Evolutionary conservation across 2,329 filamentous ascomycete species (phyloP).

Genomic region (Seiridium unicorne): DNA sequence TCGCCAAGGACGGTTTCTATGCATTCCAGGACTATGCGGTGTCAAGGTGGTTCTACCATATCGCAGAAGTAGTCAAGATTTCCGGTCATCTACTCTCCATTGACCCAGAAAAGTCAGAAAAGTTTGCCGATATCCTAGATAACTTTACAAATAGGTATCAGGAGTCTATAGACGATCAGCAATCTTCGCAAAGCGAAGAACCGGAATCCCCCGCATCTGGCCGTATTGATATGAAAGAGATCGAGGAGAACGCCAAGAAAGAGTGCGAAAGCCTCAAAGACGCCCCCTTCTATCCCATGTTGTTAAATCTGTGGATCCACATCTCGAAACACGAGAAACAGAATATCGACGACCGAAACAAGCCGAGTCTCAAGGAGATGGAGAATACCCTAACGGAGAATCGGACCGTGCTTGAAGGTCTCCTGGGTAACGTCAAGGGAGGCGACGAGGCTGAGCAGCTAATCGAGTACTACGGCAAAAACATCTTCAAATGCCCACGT

Average conservation of each 20-base stretch:
- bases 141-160: not conserved
- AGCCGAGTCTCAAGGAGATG: conserved; percentile 27
- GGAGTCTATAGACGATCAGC: not conserved
- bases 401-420: conserved; percentile 12
- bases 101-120: not conserved
- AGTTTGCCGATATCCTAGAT: conserved; percentile 7
- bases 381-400: conserved; percentile 23
- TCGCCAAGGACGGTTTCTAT: conserved; percentile 26
- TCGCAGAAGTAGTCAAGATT: not conserved
- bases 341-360: conserved; percentile 21
- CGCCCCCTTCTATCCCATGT: conserved; percentile 19
- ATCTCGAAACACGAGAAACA: conserved; percentile 22
- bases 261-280: conserved; percentile 15
- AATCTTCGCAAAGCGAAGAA: not conserved
- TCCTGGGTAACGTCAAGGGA: not conserved
- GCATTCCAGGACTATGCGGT: conserved; percentile 37
- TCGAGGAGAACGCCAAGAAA: conserved; percentile 3
- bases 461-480: not conserved
- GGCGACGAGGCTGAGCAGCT: not conserved
- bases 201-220: not conserved
- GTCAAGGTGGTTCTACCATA: conserved; percentile 32
- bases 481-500: conserved; percentile 6
- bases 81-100: not conserved
- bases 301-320: conserved; percentile 26
- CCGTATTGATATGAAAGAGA: not conserved